Conservation (phyloP, 2,329 filamentous ascomycete genomes). For the Endoconidiophora laricicola region DNA sequence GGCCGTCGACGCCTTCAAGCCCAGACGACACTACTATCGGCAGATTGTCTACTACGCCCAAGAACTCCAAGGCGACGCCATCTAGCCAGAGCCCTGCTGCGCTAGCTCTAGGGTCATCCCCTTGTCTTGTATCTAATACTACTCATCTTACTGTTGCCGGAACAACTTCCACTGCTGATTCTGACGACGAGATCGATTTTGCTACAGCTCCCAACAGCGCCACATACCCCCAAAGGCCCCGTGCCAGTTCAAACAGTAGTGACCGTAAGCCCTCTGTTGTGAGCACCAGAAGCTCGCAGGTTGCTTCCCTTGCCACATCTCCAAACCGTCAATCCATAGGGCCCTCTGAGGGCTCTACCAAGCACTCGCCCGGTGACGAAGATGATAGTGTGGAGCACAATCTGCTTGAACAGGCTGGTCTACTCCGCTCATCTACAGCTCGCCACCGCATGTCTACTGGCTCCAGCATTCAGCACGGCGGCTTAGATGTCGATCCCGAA, state of each 20-base stretch:
- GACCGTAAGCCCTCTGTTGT: slow-evolving; percentile 4
- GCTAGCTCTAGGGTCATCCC: slow-evolving; percentile 4
- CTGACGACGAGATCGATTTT: slow-evolving; percentile 9
- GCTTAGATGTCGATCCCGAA: slow-evolving; percentile 12
- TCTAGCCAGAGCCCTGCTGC: slow-evolving; percentile 2
- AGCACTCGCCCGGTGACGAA: slow-evolving; percentile 23
- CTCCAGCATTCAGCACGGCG: slow-evolving; percentile 8
- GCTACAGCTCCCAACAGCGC: slow-evolving; percentile 28
- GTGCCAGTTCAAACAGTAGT: slow-evolving; percentile 1
- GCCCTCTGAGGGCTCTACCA: slow-evolving; percentile 20
- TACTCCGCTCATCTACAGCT: slow-evolving; percentile 25
- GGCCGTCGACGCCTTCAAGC: slow-evolving; percentile 5
- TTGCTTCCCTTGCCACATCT: neutral
- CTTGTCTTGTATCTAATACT: neutral
- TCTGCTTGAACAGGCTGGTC: slow-evolving; percentile 49
- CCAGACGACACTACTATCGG: neutral
- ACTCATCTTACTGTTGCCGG: neutral
- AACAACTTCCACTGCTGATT: neutral
- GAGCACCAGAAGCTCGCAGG: slow-evolving; percentile 20
- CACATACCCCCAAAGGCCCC: slow-evolving; percentile 9
- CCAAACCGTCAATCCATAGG: no score
- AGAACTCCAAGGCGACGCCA: neutral
- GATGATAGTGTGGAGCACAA: slow-evolving; percentile 52
- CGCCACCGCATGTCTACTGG: slow-evolving; percentile 9
- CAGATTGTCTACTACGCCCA: no score